Percentiles rank a stretch among this genome's conserved stretches.
These are phyloP conservation scores for Alternaria incomplexa DNA, from an alignment of 2,329 filamentous ascomycete genomes.

Conservation along the genomic window DNA sequence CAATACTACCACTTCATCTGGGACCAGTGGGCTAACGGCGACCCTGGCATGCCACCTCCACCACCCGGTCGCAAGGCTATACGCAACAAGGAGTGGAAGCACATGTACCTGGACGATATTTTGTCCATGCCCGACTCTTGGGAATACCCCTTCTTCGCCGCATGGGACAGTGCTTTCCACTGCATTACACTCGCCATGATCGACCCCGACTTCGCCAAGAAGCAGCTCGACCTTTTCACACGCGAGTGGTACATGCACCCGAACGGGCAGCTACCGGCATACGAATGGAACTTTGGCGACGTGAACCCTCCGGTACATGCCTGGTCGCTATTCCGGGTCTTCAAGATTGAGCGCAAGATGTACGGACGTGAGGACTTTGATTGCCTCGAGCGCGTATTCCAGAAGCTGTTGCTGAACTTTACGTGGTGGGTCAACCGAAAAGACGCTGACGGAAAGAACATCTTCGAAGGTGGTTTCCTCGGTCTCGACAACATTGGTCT, in stretches of 20 bases:
- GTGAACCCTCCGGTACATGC: conserved; percentile 97
- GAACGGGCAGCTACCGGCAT: conserved; percentile 91
- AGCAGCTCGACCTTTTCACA: conserved; percentile 94
- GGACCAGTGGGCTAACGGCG: conserved; percentile 97
- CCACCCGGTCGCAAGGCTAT: conserved; percentile 79
- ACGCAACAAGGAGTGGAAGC: conserved; percentile 89
- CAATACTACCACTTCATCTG: conserved; percentile 96
- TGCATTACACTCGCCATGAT: conserved; percentile 97
- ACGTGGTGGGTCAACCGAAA: conserved; percentile 99
- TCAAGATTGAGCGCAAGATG: conserved; percentile 98
- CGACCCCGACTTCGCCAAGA: conserved; percentile 96
- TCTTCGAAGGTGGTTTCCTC: conserved; percentile 95
- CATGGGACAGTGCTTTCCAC: conserved; percentile 97
- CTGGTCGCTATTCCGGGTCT: conserved; percentile 92
- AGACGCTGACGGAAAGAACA: conserved; percentile 91
- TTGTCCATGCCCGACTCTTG: conserved; percentile 98
- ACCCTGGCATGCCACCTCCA: conserved; percentile 85
- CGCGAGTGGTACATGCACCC: conserved; percentile 99
- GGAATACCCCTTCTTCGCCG: conserved; percentile 98
- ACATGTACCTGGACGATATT: conserved; percentile 93
- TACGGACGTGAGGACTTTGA: conserved; percentile 94
- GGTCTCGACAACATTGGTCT: conserved; percentile 96
- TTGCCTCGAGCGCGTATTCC: conserved; percentile 94
- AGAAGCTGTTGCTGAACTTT: conserved; percentile 94
- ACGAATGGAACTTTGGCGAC: conserved; percentile 97